Percentiles rank a stretch among this genome's conserved stretches.
These are phyloP conservation scores for Apiospora rasikravindrae DNA, from an alignment of 2,329 filamentous ascomycete species.

Conservation along the genomic window DNA sequence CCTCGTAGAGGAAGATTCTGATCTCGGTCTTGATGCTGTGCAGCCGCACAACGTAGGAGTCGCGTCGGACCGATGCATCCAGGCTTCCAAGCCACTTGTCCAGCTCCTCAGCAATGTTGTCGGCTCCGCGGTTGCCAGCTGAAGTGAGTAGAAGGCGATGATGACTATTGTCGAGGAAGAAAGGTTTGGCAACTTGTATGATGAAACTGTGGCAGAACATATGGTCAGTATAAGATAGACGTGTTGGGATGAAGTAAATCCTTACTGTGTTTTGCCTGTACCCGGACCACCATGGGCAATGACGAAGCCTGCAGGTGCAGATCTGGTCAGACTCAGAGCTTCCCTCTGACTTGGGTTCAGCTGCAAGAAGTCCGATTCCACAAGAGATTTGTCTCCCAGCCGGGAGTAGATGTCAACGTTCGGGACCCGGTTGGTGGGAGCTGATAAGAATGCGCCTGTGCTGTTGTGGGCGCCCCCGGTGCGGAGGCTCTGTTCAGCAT, in stretches of 20 bases:
- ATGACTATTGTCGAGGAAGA: conserved; percentile 14
- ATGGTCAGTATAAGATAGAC: not conserved
- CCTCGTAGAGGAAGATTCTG: not conserved
- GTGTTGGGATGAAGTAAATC: too few species aligned
- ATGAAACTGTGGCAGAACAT: not conserved
- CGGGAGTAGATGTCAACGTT: not conserved
- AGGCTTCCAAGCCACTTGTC: not conserved
- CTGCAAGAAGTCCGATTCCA: not conserved
- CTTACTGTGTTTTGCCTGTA: conserved; percentile 21
- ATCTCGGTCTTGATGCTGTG: conserved; percentile 8
- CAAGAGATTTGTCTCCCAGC: not conserved
- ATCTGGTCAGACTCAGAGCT: not conserved
- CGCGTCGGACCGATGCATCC: not conserved
- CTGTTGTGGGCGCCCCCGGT: too few species aligned
- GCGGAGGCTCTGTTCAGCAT: not conserved
- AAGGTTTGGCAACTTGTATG: not conserved
- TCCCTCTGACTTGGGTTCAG: conserved; percentile 16
- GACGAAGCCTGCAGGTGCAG: conserved; percentile 4
- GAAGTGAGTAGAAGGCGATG: conserved; percentile 16
- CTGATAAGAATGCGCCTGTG: not conserved
- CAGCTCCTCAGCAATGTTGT: not conserved
- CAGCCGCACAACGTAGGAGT: not conserved
- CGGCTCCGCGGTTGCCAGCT: conserved; percentile 13
- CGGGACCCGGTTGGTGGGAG: too few species aligned
- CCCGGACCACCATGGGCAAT: conserved; percentile 18